Evolutionary conservation across 352 stramenopile species (phyloP).

Genomic region (Globisporangium uncinulatum): DNA sequence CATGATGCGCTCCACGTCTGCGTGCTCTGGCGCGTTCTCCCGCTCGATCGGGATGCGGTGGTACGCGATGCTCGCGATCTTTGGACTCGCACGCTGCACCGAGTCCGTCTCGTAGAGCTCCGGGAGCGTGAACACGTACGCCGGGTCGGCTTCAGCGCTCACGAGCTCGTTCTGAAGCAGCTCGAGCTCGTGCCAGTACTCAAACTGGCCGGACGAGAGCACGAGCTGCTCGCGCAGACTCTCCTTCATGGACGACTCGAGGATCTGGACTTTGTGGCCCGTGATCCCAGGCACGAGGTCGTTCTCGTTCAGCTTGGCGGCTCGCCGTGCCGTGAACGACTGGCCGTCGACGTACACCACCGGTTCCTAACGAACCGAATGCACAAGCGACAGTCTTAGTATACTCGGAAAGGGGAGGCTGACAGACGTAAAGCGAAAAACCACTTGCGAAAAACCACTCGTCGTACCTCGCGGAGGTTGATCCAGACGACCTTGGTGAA

Average conservation of each 20-base stretch:
- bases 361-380: conserved; percentile 35
- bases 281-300: conserved; percentile 79
- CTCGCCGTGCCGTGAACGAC: conserved; percentile 66
- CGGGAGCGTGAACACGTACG: conserved; percentile 49
- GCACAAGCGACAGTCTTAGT: not conserved
- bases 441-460: not conserved
- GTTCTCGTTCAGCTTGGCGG: conserved; percentile 78
- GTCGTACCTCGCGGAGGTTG: conserved; percentile 63
- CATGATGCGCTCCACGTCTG: conserved; percentile 63
- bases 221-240: conserved; percentile 68
- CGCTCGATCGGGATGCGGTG: conserved; percentile 72
- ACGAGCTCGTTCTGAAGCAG: conserved; percentile 64
- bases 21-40: conserved; percentile 77
- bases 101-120: conserved; percentile 56
- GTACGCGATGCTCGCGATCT: conserved; percentile 54
- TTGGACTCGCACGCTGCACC: conserved; percentile 22
- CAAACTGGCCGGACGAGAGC: conserved; percentile 37
- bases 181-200: conserved; percentile 78
- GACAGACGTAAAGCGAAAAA: not conserved
- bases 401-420: not conserved
- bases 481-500: conserved; percentile 82
- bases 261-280: conserved; percentile 72
- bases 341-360: conserved; percentile 78
- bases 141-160: conserved; percentile 27
- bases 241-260: conserved; percentile 77